These are phyloP conservation scores for Tetrahymena thermophila DNA, from an alignment of 73 alveolate genomes.

Conservation along the genomic window DNA sequence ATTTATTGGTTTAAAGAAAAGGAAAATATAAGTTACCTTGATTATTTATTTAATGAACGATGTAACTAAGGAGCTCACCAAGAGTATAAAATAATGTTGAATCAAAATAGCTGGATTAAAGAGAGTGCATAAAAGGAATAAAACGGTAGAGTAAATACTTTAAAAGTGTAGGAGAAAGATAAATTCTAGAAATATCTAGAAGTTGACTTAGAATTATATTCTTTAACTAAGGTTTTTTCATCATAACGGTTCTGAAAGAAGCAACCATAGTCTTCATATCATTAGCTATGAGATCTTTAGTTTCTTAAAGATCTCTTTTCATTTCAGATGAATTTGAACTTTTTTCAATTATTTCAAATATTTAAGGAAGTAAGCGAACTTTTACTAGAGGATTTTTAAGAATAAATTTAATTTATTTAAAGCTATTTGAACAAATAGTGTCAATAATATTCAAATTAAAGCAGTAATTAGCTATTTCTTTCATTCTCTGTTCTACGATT, in stretches of 20 bases:
- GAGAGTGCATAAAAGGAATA: slow-evolving; percentile 36
- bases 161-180: slow-evolving; percentile 14
- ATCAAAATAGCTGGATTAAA: slow-evolving; percentile 26
- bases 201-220: slow-evolving; percentile 10
- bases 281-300: slow-evolving; percentile 4
- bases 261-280: slow-evolving; percentile 29
- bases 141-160: slow-evolving; percentile 19
- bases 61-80: slow-evolving; percentile 38
- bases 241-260: slow-evolving; percentile 5
- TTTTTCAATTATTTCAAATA: not conserved
- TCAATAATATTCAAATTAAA: slow-evolving; percentile 1
- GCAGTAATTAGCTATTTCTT: slow-evolving; percentile 15
- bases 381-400: not conserved
- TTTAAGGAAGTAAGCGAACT: not conserved
- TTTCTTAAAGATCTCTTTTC: not conserved
- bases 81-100: slow-evolving; percentile 27
- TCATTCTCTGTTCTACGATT: not conserved
- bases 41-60: slow-evolving; percentile 22
- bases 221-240: slow-evolving; percentile 6
- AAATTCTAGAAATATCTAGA: slow-evolving; percentile 25
- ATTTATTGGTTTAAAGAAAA: not conserved
- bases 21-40: slow-evolving; percentile 16
- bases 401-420: not conserved
- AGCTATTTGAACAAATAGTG: not conserved
- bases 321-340: not conserved